Percentiles rank a stretch among this genome's conserved stretches.
These are phyloP conservation scores for Aspergillus unguis DNA, from an alignment of 2,329 filamentous ascomycete species.

Conservation along the genomic window DNA sequence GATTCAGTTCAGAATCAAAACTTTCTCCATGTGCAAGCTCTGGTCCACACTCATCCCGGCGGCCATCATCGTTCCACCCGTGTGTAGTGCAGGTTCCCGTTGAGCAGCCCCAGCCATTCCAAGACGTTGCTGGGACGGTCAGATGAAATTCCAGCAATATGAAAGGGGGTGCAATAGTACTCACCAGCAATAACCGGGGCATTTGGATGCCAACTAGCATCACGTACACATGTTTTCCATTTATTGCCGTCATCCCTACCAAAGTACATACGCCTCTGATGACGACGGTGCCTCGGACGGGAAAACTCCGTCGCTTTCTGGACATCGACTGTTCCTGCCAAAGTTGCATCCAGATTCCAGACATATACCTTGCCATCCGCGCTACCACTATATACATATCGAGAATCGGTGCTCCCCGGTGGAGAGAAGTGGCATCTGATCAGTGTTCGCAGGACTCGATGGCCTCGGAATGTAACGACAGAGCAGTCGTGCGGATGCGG, in stretches of 20 bases:
- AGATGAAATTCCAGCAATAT: background rate
- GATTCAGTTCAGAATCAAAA: conserved; percentile 59
- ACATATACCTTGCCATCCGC: conserved; percentile 86
- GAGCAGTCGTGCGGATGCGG: conserved; percentile 84
- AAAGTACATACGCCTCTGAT: conserved; percentile 35
- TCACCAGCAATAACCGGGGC: conserved; percentile 72
- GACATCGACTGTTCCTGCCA: conserved; percentile 76
- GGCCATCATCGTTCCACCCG: conserved; percentile 66
- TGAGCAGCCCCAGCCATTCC: conserved; percentile 73
- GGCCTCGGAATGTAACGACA: conserved; percentile 87
- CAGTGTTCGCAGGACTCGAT: conserved; percentile 81
- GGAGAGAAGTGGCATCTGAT: conserved; percentile 96
- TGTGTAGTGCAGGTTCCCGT: conserved; percentile 75
- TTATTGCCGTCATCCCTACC: conserved; percentile 47
- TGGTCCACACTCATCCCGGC: conserved; percentile 62
- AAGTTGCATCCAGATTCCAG: conserved; percentile 88
- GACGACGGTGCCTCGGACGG: conserved; percentile 54
- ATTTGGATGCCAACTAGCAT: conserved; percentile 87
- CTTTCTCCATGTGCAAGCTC: conserved; percentile 53
- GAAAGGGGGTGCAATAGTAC: conserved; percentile 16
- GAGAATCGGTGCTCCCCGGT: conserved; percentile 75
- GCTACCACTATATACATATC: conserved; percentile 91
- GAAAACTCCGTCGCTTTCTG: conserved; percentile 63
- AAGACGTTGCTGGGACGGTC: conserved; percentile 63
- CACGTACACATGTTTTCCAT: conserved; percentile 78